Evolutionary conservation across 768 basidiomycete species (phyloP), one percentile per base, ranked within the genome.

Genomic region (Xerocomellus amylosporus): DNA sequence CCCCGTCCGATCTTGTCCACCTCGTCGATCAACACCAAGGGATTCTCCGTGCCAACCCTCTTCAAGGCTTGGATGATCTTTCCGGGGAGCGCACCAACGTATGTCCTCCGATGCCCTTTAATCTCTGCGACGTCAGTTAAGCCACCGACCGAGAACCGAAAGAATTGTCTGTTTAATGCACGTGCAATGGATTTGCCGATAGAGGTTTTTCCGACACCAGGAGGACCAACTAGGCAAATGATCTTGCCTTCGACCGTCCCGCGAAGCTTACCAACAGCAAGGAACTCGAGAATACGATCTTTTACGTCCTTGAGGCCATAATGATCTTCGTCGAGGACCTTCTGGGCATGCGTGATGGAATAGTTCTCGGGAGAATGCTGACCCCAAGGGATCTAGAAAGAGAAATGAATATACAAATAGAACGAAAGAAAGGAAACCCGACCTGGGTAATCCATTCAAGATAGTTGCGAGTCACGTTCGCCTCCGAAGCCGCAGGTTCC

Each of bases 61-160:
- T 94, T 96, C 58, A 96, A 73, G 0, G 94, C 94, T 66, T 96
- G 93, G 51, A 96, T 92, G 55, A 95, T 93, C 79, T 96, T 97
- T 34, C 94, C 93, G 0, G 94, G 94, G 40, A 97, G 77, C 0
- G 93, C 94, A 49, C 90, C 92, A 49, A 95, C 92, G 67, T 97
- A 98, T n/a, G 96, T 99, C 68, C 97, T 77, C 64, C 97, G 76
- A 67, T 99, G 97, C 1, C 97, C 97, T 74, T 98, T 98, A 66
- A 99, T 98, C 79, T 98, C 97, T 51, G 97, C 97, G 1, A 98
- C 94, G 69, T 99, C 97, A 44, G 93, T 93, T 67, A 99, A 72
- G 14, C 97, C 96, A 58, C 97, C 96, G 5, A 98, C 96, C 9
- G 90, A 93, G 74, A 99, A 97, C 45, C 94, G 81, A 83, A 95